Evolutionary conservation across 306 rosid genomes (phyloP), one percentile per base, ranked within the genome.

Genomic region (Sphenostylis stenocarpa): DNA sequence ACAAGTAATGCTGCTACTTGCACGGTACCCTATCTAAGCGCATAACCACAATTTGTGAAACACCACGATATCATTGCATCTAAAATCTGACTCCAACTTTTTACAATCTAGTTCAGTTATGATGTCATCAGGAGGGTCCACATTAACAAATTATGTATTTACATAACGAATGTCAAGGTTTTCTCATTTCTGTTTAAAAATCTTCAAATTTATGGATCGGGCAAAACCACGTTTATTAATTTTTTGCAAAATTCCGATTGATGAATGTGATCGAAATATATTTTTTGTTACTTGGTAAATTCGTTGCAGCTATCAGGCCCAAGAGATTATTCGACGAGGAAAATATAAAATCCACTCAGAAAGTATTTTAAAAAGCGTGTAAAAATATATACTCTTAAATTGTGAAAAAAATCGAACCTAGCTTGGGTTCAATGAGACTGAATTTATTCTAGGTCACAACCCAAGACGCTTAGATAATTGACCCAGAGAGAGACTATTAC

Each of bases 1-100:
- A 34, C 53, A 34, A 4, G 65, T 72, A 58, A 56, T 39, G 41
- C n/a, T 72, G 77, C 28, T 51, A 20, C 76, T 57, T 74, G 21
- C 78, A 74, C 70, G 8, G 13, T 44, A 38, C 60, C 44, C 31
- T 43, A 1, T 34, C 51, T 6, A 57, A 5, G 19, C 68, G 15
- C 48, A 63, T 43, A 24, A 0, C 29, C 34, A 3, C 23, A 17
- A 44, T 16, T 15, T 29, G 33, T 26, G 9, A 26, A 57, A 74
- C 19, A 44, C 13, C 14, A 20, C 33, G 6, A 20, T 45, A 31
- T 61, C 24, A 45, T 73, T 60, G 60, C 60, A 74, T 73, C 56
- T 26, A 41, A 62, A 73, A 20, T 41, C 15, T 55, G 44, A 58
- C 78, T 6, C 20, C 2, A 12, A 9, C 17, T 6, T 73, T 57